These are phyloP conservation scores for Thalassiosira mediterranea DNA, from an alignment of 352 stramenopile species.

Conservation along the genomic window DNA sequence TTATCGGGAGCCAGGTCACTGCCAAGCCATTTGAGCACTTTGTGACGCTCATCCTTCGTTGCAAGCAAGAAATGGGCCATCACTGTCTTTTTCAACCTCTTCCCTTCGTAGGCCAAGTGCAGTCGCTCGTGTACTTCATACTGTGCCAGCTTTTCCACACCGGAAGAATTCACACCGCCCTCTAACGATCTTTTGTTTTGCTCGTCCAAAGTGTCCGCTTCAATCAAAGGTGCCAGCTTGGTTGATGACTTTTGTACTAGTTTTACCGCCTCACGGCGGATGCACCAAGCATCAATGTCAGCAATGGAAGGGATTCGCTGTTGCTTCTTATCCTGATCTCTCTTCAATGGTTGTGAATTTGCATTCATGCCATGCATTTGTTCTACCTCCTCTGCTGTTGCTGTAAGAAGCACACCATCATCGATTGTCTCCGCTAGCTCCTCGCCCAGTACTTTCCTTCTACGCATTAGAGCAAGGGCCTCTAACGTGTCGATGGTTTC, in stretches of 20 bases:
- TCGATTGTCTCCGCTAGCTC: no score
- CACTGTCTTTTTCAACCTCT: not conserved
- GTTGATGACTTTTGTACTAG: not conserved
- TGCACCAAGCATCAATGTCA: slow-evolving; percentile 12
- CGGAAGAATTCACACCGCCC: slow-evolving; percentile 8
- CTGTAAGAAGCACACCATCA: no score
- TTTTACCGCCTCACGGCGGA: not conserved
- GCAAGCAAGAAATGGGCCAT: not conserved
- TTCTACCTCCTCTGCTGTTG: no score
- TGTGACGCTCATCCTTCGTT: not conserved
- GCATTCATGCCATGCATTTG: no score
- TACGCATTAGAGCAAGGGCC: no score
- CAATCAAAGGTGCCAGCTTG: not conserved
- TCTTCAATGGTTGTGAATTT: no score
- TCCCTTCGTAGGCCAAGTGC: slow-evolving; percentile 7
- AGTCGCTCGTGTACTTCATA: slow-evolving; percentile 7
- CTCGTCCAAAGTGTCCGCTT: not conserved
- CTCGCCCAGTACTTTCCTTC: no score
- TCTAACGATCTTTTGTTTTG: not conserved
- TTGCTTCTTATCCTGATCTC: not conserved
- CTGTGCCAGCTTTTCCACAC: slow-evolving; percentile 14
- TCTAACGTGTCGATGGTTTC: not conserved
- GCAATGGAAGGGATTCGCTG: not conserved
- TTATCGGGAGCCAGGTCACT: slow-evolving; percentile 2
- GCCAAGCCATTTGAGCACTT: slow-evolving; percentile 8